Evolutionary conservation across 2,329 filamentous ascomycete species (phyloP).

Genomic region (Penicillium sp.): DNA sequence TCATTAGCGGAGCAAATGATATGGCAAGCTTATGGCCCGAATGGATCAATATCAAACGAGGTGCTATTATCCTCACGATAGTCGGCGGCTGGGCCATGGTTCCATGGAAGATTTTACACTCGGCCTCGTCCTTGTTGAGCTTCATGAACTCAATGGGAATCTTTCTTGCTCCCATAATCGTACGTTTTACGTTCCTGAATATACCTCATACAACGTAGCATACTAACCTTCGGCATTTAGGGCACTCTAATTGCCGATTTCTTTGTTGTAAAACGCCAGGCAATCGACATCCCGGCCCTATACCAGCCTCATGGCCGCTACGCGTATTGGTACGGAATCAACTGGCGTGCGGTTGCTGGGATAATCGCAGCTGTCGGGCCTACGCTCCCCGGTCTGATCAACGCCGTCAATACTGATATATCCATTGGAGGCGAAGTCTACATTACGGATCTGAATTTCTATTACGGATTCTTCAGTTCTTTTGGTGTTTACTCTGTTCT

Average conservation of each 20-base stretch:
- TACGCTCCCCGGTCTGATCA: constrained; percentile 4
- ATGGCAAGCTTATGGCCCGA: not conserved
- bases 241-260: constrained; percentile 3
- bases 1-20: not conserved
- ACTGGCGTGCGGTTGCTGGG: constrained; percentile 2
- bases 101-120: not conserved
- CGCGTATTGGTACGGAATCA: constrained; percentile 1
- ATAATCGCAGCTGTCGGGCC: not conserved
- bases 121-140: not conserved
- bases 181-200: not conserved
- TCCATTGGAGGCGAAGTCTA: not conserved
- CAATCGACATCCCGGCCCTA: constrained; percentile 3
- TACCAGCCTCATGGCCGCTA: not conserved
- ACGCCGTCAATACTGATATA: not conserved
- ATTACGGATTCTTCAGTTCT: not conserved
- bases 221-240: not conserved
- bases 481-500: not conserved
- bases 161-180: not conserved
- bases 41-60: not conserved
- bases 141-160: constrained; percentile 2
- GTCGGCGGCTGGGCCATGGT: not conserved
- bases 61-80: not conserved
- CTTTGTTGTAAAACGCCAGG: constrained; percentile 4
- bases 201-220: not conserved
- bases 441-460: not conserved